phyloP scores from a whole-genome alignment of 2,329 filamentous ascomycete genomes.

The Dactylella cylindrospora region DNA sequence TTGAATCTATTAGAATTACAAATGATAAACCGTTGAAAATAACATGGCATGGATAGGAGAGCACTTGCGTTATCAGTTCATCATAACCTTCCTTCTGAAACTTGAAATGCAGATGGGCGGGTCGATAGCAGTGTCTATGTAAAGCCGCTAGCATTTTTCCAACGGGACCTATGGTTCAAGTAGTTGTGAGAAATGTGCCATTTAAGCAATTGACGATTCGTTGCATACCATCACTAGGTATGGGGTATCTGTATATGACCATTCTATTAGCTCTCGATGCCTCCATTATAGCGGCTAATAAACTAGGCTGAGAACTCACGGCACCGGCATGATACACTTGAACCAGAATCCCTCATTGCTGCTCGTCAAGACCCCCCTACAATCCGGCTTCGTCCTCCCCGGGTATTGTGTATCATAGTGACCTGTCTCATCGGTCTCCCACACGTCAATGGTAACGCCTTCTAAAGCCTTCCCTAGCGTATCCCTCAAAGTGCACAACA shows the following conservation, averaged over 20 bases:
- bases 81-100: constrained; percentile 78
- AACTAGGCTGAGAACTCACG: constrained; percentile 59
- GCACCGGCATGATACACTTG: constrained; percentile 77
- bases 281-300: constrained; percentile 76
- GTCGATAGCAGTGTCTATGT: constrained; percentile 74
- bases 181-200: not conserved
- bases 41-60: constrained; percentile 1
- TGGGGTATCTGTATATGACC: constrained; percentile 26
- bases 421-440: constrained; percentile 80
- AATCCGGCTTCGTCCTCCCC: constrained; percentile 65
- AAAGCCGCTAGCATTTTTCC: constrained; percentile 68
- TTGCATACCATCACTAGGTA: constrained; percentile 26
- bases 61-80: constrained; percentile 74
- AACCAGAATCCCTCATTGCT: constrained; percentile 81
- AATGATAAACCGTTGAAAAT: not conserved
- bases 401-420: constrained; percentile 80
- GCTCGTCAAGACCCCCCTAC: constrained; percentile 68
- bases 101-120: constrained; percentile 85
- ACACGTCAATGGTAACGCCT: constrained; percentile 74
- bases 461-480: constrained; percentile 63
- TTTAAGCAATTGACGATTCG: not conserved
- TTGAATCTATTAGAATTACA: not conserved
- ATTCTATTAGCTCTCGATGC: not conserved
- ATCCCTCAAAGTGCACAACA: constrained; percentile 72
- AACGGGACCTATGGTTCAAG: constrained; percentile 59